phyloP scores from a whole-genome alignment of 306 rosid genomes.

The Vigna mungo region DNA sequence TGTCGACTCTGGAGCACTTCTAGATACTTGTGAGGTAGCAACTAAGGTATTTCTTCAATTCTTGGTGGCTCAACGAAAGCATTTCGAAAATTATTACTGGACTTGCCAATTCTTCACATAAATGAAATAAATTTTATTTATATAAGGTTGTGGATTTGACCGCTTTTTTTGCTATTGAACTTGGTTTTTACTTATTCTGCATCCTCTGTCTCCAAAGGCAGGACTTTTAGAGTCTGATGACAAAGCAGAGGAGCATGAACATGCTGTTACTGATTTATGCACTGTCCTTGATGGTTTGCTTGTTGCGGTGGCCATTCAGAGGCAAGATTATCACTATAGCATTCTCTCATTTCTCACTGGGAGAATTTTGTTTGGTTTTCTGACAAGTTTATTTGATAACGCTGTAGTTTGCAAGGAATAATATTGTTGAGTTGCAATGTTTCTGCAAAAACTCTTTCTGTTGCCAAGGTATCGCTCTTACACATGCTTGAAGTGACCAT shows the following conservation, averaged over 20 bases:
- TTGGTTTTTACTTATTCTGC: slow-evolving; percentile 45
- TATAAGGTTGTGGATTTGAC: background rate
- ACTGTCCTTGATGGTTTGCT: slow-evolving; percentile 63
- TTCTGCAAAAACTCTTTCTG: slow-evolving; percentile 61
- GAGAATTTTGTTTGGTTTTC: slow-evolving; percentile 29
- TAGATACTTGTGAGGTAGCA: slow-evolving; percentile 78
- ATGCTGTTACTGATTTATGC: slow-evolving; percentile 75
- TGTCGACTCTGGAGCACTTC: slow-evolving; percentile 72
- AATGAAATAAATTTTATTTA: slow-evolving; percentile 25
- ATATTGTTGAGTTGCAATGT: slow-evolving; percentile 66
- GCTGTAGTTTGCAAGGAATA: slow-evolving; percentile 85
- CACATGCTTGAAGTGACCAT: slow-evolving; percentile 29
- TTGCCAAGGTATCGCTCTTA: slow-evolving; percentile 65
- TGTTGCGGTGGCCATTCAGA: slow-evolving; percentile 88
- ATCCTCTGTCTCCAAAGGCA: slow-evolving; percentile 69
- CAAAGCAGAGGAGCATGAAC: slow-evolving; percentile 58
- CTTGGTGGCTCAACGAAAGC: background rate
- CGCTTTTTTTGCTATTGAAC: slow-evolving; percentile 10
- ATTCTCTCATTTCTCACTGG: slow-evolving; percentile 4
- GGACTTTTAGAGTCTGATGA: slow-evolving; percentile 73
- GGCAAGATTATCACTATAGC: slow-evolving; percentile 55
- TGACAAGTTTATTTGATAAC: slow-evolving; percentile 34
- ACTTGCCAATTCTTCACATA: slow-evolving; percentile 20
- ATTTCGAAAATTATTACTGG: slow-evolving; percentile 16
- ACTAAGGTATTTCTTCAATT: slow-evolving; percentile 59